A percentile compares a stretch with the other conserved stretches of the same genome.
phyloP scores from a whole-genome alignment of 768 basidiomycete species.

The Sporobolomyces roseus region DNA sequence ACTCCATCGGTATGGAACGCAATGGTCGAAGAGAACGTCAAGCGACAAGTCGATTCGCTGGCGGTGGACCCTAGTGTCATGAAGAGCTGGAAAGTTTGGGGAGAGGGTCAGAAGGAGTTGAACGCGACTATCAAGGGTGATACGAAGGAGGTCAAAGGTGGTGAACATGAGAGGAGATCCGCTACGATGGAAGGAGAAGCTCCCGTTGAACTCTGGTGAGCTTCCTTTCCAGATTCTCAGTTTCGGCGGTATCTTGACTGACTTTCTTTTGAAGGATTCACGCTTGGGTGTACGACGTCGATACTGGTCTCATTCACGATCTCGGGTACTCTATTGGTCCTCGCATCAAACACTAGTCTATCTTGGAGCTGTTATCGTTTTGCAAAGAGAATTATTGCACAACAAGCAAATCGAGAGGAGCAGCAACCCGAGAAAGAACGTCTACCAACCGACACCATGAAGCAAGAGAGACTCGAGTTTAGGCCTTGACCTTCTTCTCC shows the following conservation, averaged over 20 bases:
- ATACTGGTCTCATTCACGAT: conserved; percentile 20
- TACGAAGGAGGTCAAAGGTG: not conserved
- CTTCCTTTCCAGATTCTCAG: not conserved
- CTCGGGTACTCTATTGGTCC: conserved; percentile 15
- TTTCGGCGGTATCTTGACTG: no score
- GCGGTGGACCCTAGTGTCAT: conserved; percentile 5
- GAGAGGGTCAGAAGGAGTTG: not conserved
- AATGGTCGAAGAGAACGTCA: conserved; percentile 34
- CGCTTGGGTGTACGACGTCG: conserved; percentile 29
- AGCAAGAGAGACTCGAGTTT: not conserved
- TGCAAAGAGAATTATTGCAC: no score
- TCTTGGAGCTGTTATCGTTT: no score
- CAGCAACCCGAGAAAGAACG: no score
- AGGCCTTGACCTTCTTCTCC: conserved; percentile 40
- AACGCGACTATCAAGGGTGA: not conserved
- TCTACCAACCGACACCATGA: no score
- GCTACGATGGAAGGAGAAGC: no score
- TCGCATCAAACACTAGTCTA: no score
- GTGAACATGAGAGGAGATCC: not conserved
- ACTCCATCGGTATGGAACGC: conserved; percentile 26
- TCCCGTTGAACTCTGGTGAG: conserved; percentile 11
- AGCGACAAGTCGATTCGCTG: conserved; percentile 8
- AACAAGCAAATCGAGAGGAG: no score
- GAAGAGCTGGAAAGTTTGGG: conserved; percentile 2
- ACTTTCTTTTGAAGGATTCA: conserved; percentile 15